Evolutionary conservation across 2,329 filamentous ascomycete species (phyloP).

Genomic region (Sordariomycetes sp.): DNA sequence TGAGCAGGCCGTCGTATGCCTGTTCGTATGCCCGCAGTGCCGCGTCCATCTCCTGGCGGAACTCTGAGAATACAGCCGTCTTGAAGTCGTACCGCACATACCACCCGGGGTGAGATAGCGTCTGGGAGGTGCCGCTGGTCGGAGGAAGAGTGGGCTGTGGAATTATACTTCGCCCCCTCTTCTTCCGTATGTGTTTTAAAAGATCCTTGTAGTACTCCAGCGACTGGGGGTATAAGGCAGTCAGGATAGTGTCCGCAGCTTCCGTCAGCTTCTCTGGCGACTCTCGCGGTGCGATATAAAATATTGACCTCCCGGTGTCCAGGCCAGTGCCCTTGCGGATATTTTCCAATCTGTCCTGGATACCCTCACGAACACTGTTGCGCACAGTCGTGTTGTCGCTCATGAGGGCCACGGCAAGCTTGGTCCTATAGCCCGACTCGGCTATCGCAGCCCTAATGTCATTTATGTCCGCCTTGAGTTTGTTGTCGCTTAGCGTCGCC

Average conservation of each 20-base stretch:
- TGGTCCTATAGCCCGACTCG: slow-evolving; percentile 63
- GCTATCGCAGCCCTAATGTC: slow-evolving; percentile 54
- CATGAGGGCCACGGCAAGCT: slow-evolving; percentile 65
- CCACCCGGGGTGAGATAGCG: slow-evolving; percentile 77
- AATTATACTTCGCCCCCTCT: slow-evolving; percentile 65
- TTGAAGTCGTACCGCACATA: slow-evolving; percentile 94
- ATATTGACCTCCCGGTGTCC: slow-evolving; percentile 65
- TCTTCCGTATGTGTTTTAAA: slow-evolving; percentile 82
- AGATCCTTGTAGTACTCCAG: slow-evolving; percentile 90
- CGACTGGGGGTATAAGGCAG: slow-evolving; percentile 58
- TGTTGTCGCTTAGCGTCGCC: slow-evolving; percentile 70
- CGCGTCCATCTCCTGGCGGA: slow-evolving; percentile 81
- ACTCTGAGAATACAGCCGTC: slow-evolving; percentile 79
- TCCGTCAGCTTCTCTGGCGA: slow-evolving; percentile 58
- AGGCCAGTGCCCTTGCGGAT: slow-evolving; percentile 70
- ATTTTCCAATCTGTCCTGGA: slow-evolving; percentile 58
- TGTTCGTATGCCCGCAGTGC: slow-evolving; percentile 77
- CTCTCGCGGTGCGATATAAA: slow-evolving; percentile 66
- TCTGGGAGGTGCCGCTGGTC: slow-evolving; percentile 72
- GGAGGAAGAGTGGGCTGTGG: slow-evolving; percentile 75
- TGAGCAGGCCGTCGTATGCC: slow-evolving; percentile 73
- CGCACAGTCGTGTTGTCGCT: slow-evolving; percentile 31
- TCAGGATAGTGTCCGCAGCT: slow-evolving; percentile 61
- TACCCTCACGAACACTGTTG: slow-evolving; percentile 40
- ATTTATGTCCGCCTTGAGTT: slow-evolving; percentile 78